Percentiles rank a stretch among this genome's conserved stretches.
Evolutionary conservation across 1,284 basidiomycete species (phyloP).

Genomic region (Testicularia cyperi): DNA sequence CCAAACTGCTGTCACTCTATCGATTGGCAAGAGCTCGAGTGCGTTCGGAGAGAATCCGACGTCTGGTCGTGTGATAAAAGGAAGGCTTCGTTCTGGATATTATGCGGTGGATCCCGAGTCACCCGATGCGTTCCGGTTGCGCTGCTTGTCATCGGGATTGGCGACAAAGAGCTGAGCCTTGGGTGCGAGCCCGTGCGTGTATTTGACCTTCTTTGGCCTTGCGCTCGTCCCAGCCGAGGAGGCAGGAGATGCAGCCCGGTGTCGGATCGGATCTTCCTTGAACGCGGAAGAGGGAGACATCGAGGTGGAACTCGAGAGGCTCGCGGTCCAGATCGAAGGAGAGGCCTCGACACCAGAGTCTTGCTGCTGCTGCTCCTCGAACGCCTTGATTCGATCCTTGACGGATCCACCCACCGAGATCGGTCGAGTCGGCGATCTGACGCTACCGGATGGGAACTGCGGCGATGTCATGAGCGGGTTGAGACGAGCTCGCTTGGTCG

Average conservation of each 20-base stretch:
- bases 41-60: too few relatives aligned
- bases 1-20: too few relatives aligned
- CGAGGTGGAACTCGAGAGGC: conserved; percentile 13
- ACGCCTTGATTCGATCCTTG: conserved; percentile 38
- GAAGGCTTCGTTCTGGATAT: too few relatives aligned
- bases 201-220: background rate
- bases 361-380: conserved; percentile 18
- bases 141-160: conserved; percentile 36
- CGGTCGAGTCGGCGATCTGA: background rate
- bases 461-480: conserved; percentile 44
- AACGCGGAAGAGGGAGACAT: background rate
- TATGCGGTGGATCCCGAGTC: background rate
- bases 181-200: conserved; percentile 36
- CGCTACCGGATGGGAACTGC: conserved; percentile 17
- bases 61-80: background rate
- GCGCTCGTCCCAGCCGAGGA: background rate
- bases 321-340: conserved; percentile 12
- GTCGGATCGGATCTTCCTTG: too few relatives aligned
- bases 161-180: conserved; percentile 48
- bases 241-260: too few relatives aligned
- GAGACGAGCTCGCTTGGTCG: conserved; percentile 44
- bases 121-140: too few relatives aligned
- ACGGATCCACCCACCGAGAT: conserved; percentile 15
- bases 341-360: background rate
- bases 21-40: too few relatives aligned